Evolutionary conservation across 2,329 filamentous ascomycete species (phyloP), one percentile per base, ranked within the genome.

Genomic region (Dothideomycetes sp.): DNA sequence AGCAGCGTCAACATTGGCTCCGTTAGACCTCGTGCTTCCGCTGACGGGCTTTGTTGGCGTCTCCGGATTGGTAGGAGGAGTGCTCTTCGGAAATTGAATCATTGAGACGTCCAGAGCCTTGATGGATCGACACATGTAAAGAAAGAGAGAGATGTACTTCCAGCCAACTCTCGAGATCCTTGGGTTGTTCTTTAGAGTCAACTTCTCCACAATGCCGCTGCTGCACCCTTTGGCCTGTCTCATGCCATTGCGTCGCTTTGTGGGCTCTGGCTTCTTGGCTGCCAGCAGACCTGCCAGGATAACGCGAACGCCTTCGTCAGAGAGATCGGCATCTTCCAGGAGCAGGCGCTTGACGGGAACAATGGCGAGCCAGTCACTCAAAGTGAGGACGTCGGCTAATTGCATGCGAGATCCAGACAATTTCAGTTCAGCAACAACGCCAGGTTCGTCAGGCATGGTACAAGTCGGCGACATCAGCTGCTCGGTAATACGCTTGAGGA

Each of bases 361-460:
- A 5, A 98, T 79, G 4, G 91, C 89, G 31, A 98, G 70, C 69
- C 89, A 98, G 57, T 98, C 91, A 36, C 88, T 85, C 2, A 98
- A 70, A 0, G 91, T 95, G 37, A 88, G 63, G 18, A 94, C 71
- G 56, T 98, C 91, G 3, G 81, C 74, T 34, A 93, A 63, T 43
- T 89, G 82, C 63, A 98, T 72, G 56, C 80, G 79, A 47, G 91
- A 93, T 12, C 84, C 84, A 1, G 81, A 87, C 16, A 96, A 69
- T 56, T 96, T 84, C 7, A 98, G 66, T 55, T 80, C 84, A 40
- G 78, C 76, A 2, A 96, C 82, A 11, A 85, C 73, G n/a, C 88
- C 87, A 1, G 79, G 75, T 32, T 78, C 68, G 40, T 68, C 69
- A 2, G 73, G 60, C 8, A 79, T 70, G 19, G 71, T 75, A 36